Base-by-base conservation (phyloP, 2,329 filamentous ascomycete genomes). In the Epichloe gansuensis region DNA sequence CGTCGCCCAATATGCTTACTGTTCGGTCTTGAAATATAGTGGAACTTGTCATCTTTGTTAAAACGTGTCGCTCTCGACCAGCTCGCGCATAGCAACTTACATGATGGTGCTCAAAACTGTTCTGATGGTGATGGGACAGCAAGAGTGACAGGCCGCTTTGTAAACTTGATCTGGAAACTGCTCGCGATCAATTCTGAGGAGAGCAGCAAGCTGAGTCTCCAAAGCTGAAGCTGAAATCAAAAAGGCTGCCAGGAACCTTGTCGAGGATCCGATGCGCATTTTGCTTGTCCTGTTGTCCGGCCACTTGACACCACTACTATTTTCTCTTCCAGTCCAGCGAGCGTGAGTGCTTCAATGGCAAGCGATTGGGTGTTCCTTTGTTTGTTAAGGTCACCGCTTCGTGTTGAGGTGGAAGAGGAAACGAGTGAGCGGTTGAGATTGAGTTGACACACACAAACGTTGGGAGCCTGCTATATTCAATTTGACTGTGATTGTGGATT, bases 1-100 rank as follows among this genome's bases (percentile, higher is more conserved):
- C 31, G 12, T 35, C 13, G 4, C 5, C 21, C 3, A 31, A 34
- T 39, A 12, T 15, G 46, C 53, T 44, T 15, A 55, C 55, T 23
- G 52, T 52, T 23, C 44, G 51, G 28, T 57, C 53, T 11, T 13
- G 23, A 37, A 41, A 51, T 35, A 55, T 47, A 5, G 53, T 55
- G 38, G 50, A 43, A 25, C 53, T 55, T n/a, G n/a, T 21, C 17
- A n/a, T 9, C 41, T 37, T 3, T 13, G n/a, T 50, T 37, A 50
- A 39, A 43, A 35, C 4, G 7, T 11, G 38, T 5, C 31, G 17
- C 28, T 31, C 17, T 37, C 3, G 31, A 25, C 4, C 2, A 46
- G 11, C 11, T 45, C 12, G 25, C 15, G n/a, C 21, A n/a, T 21
- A 21, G 8, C 23, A 23, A 48, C 52, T 54, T 45, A 54, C 53